Conservation (phyloP, 306 rosid genomes). For the Morella rubra region DNA sequence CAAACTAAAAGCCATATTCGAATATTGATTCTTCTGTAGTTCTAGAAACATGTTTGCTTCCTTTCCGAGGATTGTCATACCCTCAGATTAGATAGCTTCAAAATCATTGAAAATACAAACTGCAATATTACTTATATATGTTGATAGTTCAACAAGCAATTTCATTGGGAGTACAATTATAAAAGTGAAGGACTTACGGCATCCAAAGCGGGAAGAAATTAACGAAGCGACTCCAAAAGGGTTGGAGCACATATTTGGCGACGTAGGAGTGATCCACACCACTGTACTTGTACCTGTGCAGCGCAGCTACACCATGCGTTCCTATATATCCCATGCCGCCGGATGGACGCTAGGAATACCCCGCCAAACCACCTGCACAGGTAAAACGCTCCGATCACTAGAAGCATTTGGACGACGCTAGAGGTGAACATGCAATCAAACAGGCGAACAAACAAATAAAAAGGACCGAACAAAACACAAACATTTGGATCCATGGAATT, state of each 20-base stretch:
- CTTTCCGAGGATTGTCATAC: neutral
- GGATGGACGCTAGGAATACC: slow-evolving; percentile 35
- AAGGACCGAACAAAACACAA: neutral
- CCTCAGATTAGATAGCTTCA: neutral
- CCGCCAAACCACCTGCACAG: slow-evolving; percentile 34
- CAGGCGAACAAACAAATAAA: neutral
- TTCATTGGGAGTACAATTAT: neutral
- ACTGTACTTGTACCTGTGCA: slow-evolving; percentile 77
- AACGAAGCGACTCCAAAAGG: slow-evolving; percentile 84
- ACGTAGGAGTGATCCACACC: slow-evolving; percentile 85
- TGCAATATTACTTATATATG: neutral
- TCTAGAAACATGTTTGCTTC: neutral
- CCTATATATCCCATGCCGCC: slow-evolving; percentile 82
- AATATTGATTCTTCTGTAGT: neutral
- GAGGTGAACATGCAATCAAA: neutral
- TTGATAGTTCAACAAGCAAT: neutral
- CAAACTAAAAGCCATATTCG: neutral
- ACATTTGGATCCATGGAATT: neutral
- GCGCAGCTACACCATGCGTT: slow-evolving; percentile 75
- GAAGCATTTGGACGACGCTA: neutral
- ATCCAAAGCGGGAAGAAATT: slow-evolving; percentile 90
- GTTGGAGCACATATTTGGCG: slow-evolving; percentile 94
- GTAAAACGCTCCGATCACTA: slow-evolving; percentile 18
- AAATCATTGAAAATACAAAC: neutral
- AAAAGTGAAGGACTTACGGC: slow-evolving; percentile 69